A percentile compares a stretch with the other conserved stretches of the same genome.
Conservation (phyloP, 148 eudicot genomes). For the Rhododendron griersonianum region DNA sequence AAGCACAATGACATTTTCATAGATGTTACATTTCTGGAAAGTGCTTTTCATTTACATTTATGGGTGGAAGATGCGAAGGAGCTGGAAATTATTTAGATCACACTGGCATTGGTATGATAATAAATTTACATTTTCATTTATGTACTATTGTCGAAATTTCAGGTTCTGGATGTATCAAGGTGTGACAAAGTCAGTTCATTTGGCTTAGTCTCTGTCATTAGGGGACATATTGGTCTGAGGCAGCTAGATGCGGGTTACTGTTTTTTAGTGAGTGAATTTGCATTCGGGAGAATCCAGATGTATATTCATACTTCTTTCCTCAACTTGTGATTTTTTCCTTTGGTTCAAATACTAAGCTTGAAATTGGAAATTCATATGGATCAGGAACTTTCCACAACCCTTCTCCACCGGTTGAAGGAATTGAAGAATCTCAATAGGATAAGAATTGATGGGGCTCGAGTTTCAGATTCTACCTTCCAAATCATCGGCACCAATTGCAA, state of each 20-base stretch:
- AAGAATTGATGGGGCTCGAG: conserved; percentile 60
- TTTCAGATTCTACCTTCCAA: conserved; percentile 36
- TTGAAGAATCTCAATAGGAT: conserved; percentile 40
- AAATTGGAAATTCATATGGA: neutral
- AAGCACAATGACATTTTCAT: neutral
- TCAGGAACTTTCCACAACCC: conserved; percentile 61
- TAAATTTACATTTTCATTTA: neutral
- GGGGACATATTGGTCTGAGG: conserved; percentile 42
- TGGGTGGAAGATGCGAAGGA: neutral
- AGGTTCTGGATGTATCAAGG: conserved; percentile 68
- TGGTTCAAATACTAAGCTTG: neutral
- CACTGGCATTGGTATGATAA: neutral
- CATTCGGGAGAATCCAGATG: neutral
- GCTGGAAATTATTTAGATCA: neutral
- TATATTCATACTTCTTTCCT: neutral
- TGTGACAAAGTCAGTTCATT: conserved; percentile 50
- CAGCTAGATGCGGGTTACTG: conserved; percentile 59
- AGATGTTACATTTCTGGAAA: neutral
- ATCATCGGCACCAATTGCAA: conserved; percentile 38
- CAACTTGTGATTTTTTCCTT: neutral
- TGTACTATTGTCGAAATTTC: conserved; percentile 5
- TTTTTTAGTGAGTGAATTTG: conserved; percentile 60
- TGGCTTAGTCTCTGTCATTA: conserved; percentile 41
- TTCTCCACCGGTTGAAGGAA: conserved; percentile 33
- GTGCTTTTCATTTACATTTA: neutral